Conservation (phyloP, 202 grass and related monocot genomes). For the Dendrocalamus latiflorus region DNA sequence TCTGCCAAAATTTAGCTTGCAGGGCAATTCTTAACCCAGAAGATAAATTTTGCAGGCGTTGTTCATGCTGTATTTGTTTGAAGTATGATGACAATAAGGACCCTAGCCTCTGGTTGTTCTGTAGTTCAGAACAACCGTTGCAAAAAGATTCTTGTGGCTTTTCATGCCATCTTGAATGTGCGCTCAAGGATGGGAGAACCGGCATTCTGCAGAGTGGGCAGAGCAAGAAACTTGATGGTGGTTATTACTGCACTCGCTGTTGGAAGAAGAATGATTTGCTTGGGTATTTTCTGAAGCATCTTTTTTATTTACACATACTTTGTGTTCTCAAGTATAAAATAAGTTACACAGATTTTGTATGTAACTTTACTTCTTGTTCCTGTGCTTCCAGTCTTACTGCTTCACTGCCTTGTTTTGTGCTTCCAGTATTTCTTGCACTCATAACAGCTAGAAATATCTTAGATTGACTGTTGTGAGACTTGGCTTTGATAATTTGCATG, state of each 20-base stretch:
- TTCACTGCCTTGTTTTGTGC: neutral
- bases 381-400: neutral
- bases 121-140: too few relatives aligned
- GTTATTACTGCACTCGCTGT: constrained; percentile 80
- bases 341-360: neutral
- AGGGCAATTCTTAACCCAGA: too few relatives aligned
- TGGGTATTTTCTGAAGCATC: constrained; percentile 49
- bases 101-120: too few relatives aligned
- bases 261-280: constrained; percentile 88
- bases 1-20: too few relatives aligned
- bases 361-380: constrained; percentile 8
- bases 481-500: constrained; percentile 14
- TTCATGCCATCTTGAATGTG: too few relatives aligned
- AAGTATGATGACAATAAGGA: too few relatives aligned
- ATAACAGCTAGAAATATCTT: neutral
- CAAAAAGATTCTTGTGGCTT: too few relatives aligned
- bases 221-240: constrained; percentile 71
- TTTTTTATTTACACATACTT: constrained; percentile 16
- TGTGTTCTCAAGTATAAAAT: neutral
- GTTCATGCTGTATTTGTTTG: too few relatives aligned
- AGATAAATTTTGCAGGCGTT: too few relatives aligned
- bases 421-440: neutral
- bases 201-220: constrained; percentile 56
- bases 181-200: too few relatives aligned
- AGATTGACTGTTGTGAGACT: neutral